phyloP scores from a whole-genome alignment of 768 basidiomycete species.

The Lentinula detonsa region DNA sequence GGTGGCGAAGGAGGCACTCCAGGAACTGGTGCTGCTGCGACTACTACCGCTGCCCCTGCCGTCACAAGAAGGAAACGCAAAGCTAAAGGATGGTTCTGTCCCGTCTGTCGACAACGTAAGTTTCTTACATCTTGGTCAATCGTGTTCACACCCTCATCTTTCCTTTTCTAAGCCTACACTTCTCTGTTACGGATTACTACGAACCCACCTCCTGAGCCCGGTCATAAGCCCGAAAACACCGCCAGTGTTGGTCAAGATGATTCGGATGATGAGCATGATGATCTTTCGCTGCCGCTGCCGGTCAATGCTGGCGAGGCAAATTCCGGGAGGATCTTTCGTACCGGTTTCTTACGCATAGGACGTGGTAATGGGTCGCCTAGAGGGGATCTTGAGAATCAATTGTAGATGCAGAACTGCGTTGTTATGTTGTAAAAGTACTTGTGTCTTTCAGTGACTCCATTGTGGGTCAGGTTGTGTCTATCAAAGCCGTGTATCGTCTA shows the following conservation, averaged over 20 bases:
- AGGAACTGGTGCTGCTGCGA: not conserved
- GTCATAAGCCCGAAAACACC: conserved; percentile 6
- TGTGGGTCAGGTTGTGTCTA: not conserved
- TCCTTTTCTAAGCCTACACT: conserved; percentile 61
- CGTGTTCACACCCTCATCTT: not conserved
- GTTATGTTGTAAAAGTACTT: not conserved
- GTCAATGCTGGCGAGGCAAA: not conserved
- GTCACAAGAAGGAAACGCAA: conserved; percentile 73
- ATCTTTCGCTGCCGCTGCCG: not conserved
- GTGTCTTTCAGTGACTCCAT: not conserved
- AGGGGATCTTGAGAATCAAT: conserved; percentile 4
- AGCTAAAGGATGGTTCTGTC: conserved; percentile 97
- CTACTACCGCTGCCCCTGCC: conserved; percentile 6
- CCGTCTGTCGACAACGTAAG: conserved; percentile 92
- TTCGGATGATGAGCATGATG: conserved; percentile 1
- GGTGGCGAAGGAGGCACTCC: conserved; percentile 16
- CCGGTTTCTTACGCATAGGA: not conserved
- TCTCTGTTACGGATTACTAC: conserved; percentile 82
- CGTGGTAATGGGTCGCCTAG: not conserved
- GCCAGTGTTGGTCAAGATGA: not conserved
- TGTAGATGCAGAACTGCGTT: not conserved
- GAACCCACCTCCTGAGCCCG: conserved; percentile 39
- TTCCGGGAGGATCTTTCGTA: not conserved
- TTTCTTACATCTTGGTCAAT: conserved; percentile 13
- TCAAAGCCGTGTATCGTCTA: not conserved